Conservation (phyloP, 2,329 filamentous ascomycete genomes). For the Tympanopsis confertula region DNA sequence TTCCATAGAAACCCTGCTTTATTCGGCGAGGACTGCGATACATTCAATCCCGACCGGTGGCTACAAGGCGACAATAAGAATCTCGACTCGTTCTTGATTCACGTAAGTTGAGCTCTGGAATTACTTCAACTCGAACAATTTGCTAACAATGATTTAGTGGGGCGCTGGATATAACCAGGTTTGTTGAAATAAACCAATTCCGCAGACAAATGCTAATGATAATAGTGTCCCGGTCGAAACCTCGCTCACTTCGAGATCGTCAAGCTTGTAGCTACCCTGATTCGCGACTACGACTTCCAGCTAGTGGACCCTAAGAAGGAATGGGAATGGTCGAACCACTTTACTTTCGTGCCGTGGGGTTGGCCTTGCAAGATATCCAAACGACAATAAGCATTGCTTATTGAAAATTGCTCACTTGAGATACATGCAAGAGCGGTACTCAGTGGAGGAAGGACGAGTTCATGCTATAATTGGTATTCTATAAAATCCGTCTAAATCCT, state of each 20-base stretch:
- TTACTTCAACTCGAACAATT: not conserved
- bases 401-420: not conserved
- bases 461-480: too few species aligned
- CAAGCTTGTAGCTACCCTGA: conserved; percentile 7
- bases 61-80: not conserved
- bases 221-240: conserved; percentile 7
- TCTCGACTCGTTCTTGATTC: conserved; percentile 5
- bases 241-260: conserved; percentile 7
- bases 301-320: conserved; percentile 6
- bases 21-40: conserved; percentile 4
- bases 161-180: conserved; percentile 6
- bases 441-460: too few species aligned
- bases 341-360: conserved; percentile 1
- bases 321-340: conserved; percentile 7
- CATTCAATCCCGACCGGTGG: conserved; percentile 7
- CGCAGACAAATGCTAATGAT: not conserved
- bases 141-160: conserved; percentile 1
- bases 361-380: not conserved
- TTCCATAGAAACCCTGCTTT: conserved; percentile 3
- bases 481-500: too few species aligned
- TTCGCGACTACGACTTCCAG: conserved; percentile 7
- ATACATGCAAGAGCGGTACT: not conserved
- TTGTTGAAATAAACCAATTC: too few species aligned
- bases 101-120: conserved; percentile 1
- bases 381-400: not conserved